Base-by-base conservation (phyloP, 2,329 filamentous ascomycete genomes). In the Chrysosporium keratinophilum region DNA sequence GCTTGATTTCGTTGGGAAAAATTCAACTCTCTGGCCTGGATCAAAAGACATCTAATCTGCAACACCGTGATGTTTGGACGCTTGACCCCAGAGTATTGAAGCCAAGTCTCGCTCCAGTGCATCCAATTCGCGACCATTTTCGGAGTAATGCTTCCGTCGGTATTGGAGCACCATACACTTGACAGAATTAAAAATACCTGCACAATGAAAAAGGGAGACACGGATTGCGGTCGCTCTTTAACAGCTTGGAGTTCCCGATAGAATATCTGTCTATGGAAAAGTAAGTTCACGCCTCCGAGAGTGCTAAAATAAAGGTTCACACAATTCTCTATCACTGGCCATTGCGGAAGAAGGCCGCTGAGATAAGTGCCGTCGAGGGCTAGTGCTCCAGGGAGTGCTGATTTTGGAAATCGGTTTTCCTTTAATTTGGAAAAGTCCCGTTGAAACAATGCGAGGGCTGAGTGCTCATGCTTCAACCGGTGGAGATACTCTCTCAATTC, bases 41-140 rank as follows among this genome's bases (percentile, higher is more conserved):
- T 63, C 10, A 77, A 62, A 19, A 81, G 64, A 50, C 77, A 76
- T 12, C 75, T 71, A 2, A 79, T 65, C 34, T 79, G 77, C 40
- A 79, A 73, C 54, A 74, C 70, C 1, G 63, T 65, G 1, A 78
- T 66, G 1, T 74, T 75, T 2, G 77, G 71, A 14, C 78, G 74
- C 61, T 80, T 81, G 42, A 76, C 72, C 44, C 73, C 81, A 0
- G 89, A 87, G 64, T 91, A 85, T 63, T 94, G 87, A 40, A 97
- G 76, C 56, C 96, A 85, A 1, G 83, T 82, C 66, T 96, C 91
- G 2, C 89, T 88, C 83, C 97, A 94, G 47, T 84, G 80, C 55
- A 97, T 87, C 66, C 90, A 96, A 62, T 87, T 84, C 20, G 68
- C 52, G 1, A 66, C 68, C 1, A 66, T 49, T 63, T 65, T 44